Base-by-base conservation (phyloP, 768 basidiomycete species). In the Porphyrellus cyaneotinctus region DNA sequence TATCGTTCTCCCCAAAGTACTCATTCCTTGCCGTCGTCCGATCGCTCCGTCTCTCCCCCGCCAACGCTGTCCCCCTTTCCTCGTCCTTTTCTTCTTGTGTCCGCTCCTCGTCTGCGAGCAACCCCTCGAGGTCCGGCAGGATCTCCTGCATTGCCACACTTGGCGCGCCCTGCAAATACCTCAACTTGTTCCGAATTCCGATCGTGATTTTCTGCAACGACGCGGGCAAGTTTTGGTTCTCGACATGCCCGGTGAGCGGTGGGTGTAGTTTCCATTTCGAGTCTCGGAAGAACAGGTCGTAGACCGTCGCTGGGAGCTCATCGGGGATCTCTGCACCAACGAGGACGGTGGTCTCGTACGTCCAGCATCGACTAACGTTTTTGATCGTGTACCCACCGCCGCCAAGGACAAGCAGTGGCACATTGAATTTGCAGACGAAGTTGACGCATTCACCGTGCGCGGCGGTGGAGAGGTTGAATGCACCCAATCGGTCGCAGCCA, bases 371-470 rank as follows among this genome's bases (percentile, higher is more conserved):
- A 42, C 90, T 88, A 58, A 99, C 97, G 65, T 95, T 95, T 65
- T 93, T 90, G 68, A 97, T 90, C 6, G 93, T 94, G 71, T 99
- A 99, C 1, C 95, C 95, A 4, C 95, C 95, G 2, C 95, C 95
- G 37, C 95, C 95, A 7, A 99, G 69, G 30, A 98, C 88, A 17
- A 99, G 77, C 14, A 98, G 74, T 2, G 95, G 95, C 3, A 98
- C 82, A 62, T 86, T 84, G 73, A 90, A 98, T 58, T 87, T 87
- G 56, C 95, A 86, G 46, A 99, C 93, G 68, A 95, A 98, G 65
- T 95, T 87, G 28, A 99, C 94, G 67, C 95, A 99, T 72, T 98
- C 95, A 18, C 97, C 95, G 62, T 99, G 95, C 0, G 95, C 95
- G 23, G 92, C 91, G 59, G 98, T 98, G 13, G 91, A 94, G 6